phyloP scores from a whole-genome alignment of 1,139 yeast genomes.

The Yamadazyma kanchanaburiensis region DNA sequence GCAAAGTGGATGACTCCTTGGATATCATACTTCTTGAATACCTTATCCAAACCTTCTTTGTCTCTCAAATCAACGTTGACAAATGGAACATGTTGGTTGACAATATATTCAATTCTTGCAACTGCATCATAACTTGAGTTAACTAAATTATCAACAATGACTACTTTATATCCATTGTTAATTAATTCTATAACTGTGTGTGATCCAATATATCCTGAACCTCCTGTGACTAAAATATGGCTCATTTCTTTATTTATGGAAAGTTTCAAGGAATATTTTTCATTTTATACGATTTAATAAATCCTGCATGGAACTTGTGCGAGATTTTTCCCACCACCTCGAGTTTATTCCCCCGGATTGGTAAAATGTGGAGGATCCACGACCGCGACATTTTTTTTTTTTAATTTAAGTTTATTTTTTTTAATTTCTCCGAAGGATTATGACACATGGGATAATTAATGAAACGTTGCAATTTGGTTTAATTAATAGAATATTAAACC shows the following conservation, averaged over 20 bases:
- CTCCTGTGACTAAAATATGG: constrained; percentile 72
- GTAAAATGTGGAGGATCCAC: neutral
- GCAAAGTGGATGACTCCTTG: constrained; percentile 76
- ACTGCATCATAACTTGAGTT: constrained; percentile 71
- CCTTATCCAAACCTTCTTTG: constrained; percentile 39
- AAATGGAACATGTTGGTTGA: constrained; percentile 49
- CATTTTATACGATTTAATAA: constrained; percentile 1
- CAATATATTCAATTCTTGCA: constrained; percentile 60
- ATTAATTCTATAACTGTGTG: constrained; percentile 71
- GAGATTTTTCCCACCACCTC: too few relatives aligned
- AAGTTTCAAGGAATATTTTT: constrained; percentile 8
- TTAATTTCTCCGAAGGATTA: neutral
- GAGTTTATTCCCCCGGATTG: neutral
- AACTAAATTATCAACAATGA: constrained; percentile 66
- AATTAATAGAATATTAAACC: too few relatives aligned
- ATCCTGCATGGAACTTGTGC: neutral
- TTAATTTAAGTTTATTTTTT: too few relatives aligned
- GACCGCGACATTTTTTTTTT: constrained; percentile 4
- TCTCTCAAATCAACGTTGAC: constrained; percentile 59
- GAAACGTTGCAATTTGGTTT: constrained; percentile 4
- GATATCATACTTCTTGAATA: constrained; percentile 51
- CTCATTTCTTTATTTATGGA: constrained; percentile 6
- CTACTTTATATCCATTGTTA: constrained; percentile 63
- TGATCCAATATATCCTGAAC: constrained; percentile 86
- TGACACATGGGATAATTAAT: too few relatives aligned